Base-by-base conservation (phyloP, 2,329 filamentous ascomycete species). In the Alternaria hordeiaustralica region DNA sequence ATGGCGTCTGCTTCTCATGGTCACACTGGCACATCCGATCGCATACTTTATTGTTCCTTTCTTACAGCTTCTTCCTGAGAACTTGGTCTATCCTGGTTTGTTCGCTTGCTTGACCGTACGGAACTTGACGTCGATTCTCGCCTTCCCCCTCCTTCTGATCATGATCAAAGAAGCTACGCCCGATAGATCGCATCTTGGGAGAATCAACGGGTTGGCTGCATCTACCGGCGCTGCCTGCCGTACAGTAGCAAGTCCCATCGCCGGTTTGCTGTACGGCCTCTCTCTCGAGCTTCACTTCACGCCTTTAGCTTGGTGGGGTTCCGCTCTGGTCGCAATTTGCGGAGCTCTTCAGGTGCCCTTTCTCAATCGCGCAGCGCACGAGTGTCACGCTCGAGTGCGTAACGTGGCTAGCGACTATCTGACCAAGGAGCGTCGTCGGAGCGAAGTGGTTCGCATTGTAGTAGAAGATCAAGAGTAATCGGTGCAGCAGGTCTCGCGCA, bases 81-180 rank as follows among this genome's bases (percentile, higher is more conserved):
- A 80, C 21, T 73, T 86, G 36, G 75, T 90, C 10, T 89, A 89
- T 51, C 76, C 85, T 0, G 89, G 88, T 10, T 88, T 93, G 25
- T 92, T 92, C 75, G 77, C 83, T n/a, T 89, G 88, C 45, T 81
- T 93, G 33, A 81, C 87, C 2, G 79, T 92, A 60, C 88, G 91
- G 66, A 91, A 90, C 69, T 81, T 91, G 59, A 87, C 89, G 59
- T 89, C 89, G 8, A 91, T 92, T 67, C 83, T 92, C 36, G 87
- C 87, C 21, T 91, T 90, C 41, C 90, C 90, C 0, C 85, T 91
- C 9, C 84, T 90, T 1, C 83, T 93, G 25, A 92, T 93, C 64
- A 82, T 93, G 58, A 85, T 93, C 72, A 93, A 93, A 77, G 89
- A 92, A 79, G 89, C 90, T 1, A 87, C 88, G 5, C 89, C 90